Percentiles rank a stretch among this genome's conserved stretches.
These are phyloP conservation scores for Phytophthora quininea DNA, from an alignment of 352 stramenopile genomes.

Conservation along the genomic window DNA sequence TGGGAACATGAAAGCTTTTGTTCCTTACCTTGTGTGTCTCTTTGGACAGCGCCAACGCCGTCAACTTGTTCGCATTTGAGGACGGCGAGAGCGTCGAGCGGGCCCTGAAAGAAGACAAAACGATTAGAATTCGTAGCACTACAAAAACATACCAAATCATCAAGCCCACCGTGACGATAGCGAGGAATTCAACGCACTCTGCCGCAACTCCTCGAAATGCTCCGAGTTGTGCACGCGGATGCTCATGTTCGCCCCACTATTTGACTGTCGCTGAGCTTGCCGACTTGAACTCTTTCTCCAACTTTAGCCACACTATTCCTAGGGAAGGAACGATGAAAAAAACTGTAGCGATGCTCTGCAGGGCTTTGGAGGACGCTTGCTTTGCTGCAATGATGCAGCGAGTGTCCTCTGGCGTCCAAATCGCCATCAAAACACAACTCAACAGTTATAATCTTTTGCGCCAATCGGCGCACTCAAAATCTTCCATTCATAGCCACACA, in stretches of 20 bases:
- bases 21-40: slow-evolving; percentile 56
- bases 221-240: slow-evolving; percentile 81
- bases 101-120: slow-evolving; percentile 9
- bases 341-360: neutral
- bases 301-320: neutral
- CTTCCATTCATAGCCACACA: slow-evolving; percentile 11
- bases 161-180: slow-evolving; percentile 32
- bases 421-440: neutral
- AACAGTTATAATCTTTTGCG: too few relatives aligned
- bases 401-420: neutral
- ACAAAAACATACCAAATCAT: slow-evolving; percentile 8
- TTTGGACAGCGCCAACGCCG: slow-evolving; percentile 55
- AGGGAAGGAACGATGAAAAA: neutral
- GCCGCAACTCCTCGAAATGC: slow-evolving; percentile 72
- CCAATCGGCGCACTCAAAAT: too few relatives aligned
- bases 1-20: neutral
- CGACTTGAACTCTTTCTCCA: neutral
- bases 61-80: slow-evolving; percentile 28
- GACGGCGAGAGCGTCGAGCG: slow-evolving; percentile 21
- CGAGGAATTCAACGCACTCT: slow-evolving; percentile 50
- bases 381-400: too few relatives aligned
- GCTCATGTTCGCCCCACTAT: slow-evolving; percentile 41
- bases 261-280: neutral
- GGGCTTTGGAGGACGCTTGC: too few relatives aligned
- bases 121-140: neutral